These are phyloP conservation scores for Amauroascus niger DNA, from an alignment of 2,329 filamentous ascomycete genomes.

Conservation along the genomic window DNA sequence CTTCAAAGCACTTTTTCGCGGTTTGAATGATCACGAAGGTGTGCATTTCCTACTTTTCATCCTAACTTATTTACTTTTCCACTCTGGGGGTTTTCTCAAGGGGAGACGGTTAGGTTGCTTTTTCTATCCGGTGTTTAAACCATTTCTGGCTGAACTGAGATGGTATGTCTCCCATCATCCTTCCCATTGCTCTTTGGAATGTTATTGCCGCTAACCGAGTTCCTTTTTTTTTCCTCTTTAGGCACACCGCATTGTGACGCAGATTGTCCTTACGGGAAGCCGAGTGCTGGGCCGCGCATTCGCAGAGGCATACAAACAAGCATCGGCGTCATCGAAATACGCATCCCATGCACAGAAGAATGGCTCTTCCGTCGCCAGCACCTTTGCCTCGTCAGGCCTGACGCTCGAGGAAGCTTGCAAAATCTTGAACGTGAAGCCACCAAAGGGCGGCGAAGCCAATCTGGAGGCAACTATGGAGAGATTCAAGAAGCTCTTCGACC, in stretches of 20 bases:
- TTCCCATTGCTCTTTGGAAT: background rate
- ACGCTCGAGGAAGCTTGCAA: slow-evolving; percentile 94
- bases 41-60: too few species aligned
- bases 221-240: slow-evolving; percentile 29
- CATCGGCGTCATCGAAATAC: slow-evolving; percentile 75
- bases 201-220: background rate
- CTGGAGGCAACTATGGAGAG: slow-evolving; percentile 70
- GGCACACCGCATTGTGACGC: slow-evolving; percentile 91
- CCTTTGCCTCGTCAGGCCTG: slow-evolving; percentile 59
- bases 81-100: background rate
- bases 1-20: too few species aligned
- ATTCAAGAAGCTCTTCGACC: slow-evolving; percentile 91
- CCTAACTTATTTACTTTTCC: background rate
- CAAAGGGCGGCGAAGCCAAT: slow-evolving; percentile 65
- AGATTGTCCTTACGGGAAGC: slow-evolving; percentile 81
- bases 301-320: slow-evolving; percentile 89
- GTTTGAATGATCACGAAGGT: too few species aligned
- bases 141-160: background rate
- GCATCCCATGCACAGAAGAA: slow-evolving; percentile 61
- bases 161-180: background rate
- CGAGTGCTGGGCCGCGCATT: slow-evolving; percentile 91
- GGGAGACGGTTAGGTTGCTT: background rate
- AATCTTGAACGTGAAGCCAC: slow-evolving; percentile 91
- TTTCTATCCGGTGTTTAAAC: background rate
- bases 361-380: slow-evolving; percentile 40